Evolutionary conservation across 495 filamentous ascomycete species (phyloP), one percentile per base, ranked within the genome.

Genomic region (Penicillium arizonense): DNA sequence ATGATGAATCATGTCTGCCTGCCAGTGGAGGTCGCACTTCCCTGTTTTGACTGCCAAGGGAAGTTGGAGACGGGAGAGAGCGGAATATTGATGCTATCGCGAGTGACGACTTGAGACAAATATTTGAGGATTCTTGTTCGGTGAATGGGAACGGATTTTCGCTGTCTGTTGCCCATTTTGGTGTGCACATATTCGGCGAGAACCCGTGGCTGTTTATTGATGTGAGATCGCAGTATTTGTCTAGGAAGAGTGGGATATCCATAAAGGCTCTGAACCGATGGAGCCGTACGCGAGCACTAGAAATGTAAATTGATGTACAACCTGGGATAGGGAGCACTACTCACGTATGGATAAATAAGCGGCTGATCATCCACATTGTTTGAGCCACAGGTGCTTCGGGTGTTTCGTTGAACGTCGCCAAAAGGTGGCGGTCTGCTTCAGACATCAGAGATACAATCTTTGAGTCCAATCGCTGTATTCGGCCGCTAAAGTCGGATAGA

Each of bases 241-340:
- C 69, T 0, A 71, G 61, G 53, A 80, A 80, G 6, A 81, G 58
- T 5, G 78, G 77, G 5, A 75, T 59, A 46, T 81, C 76, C 44
- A 69, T 70, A 52, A 81, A 81, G 30, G 77, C 77, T 49, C 66
- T 65, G 58, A 77, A 81, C 6, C 77, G 76, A 39, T 81, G 77
- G 5, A 79, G 53, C 37, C 75, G 77, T 34, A 76, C 76, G 47
- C 75, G 65, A 42, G 77, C 73, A 65, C 76, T 80, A 33, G 20
- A 37, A 43, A 20, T 14, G 23, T 24, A 9, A 42, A 16, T 7
- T 30, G 28, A 5, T 9, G 8, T 4, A 14, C 12, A 4, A 6
- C 0, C 4, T 33, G 7, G 9, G 5, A 20, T 44, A 13, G 34
- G 20, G 18, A 8, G 20, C 8, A 12, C 16, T 11, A 24, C 54